A percentile compares a stretch with the other conserved stretches of the same genome.
phyloP scores from a whole-genome alignment of 768 basidiomycete genomes.

The Russula sp. region DNA sequence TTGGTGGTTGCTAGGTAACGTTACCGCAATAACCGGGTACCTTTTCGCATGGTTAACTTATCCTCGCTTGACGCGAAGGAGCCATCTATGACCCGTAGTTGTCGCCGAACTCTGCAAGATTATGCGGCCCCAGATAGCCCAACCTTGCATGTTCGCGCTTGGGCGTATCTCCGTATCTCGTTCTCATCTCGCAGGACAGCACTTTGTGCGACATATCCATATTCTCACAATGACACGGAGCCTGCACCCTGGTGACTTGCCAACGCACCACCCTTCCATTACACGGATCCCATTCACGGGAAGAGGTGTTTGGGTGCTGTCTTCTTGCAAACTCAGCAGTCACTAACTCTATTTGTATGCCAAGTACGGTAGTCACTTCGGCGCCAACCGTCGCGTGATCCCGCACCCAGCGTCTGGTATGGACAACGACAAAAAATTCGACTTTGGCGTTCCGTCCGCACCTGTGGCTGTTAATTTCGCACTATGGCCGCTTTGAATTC shows the following conservation, averaged over 20 bases:
- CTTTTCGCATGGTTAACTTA: background rate
- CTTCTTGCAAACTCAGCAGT: background rate
- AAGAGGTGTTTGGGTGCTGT: background rate
- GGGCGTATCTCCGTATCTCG: too few species aligned
- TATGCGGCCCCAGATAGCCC: background rate
- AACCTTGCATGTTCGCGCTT: too few species aligned
- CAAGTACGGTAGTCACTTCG: background rate
- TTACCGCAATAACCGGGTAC: background rate
- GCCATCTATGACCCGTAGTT: background rate
- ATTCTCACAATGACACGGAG: background rate
- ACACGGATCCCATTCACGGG: background rate
- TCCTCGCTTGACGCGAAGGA: too few species aligned
- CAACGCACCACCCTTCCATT: background rate
- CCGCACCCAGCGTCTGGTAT: background rate
- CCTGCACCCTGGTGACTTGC: background rate
- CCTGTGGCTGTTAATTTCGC: background rate
- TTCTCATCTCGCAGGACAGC: too few species aligned
- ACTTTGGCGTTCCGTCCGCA: background rate
- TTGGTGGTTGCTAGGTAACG: conserved; percentile 3
- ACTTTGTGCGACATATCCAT: background rate
- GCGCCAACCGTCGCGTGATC: background rate
- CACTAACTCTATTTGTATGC: conserved; percentile 6
- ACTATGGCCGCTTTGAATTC: background rate
- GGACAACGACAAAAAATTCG: background rate
- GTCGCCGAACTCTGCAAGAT: background rate